These are phyloP conservation scores for Talaromyces nanjingensis DNA, from an alignment of 495 filamentous ascomycete genomes.

Conservation along the genomic window DNA sequence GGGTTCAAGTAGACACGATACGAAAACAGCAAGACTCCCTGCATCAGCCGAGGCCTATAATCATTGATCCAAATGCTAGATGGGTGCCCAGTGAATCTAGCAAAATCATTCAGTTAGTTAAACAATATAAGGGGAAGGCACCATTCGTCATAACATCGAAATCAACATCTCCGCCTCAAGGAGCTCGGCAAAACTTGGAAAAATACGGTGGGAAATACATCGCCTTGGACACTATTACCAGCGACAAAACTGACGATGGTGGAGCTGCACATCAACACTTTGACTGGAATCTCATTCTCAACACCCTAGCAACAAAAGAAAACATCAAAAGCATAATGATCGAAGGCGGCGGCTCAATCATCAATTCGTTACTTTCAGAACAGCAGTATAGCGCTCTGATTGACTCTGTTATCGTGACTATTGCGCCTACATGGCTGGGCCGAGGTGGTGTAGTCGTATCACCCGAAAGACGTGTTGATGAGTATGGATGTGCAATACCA, in stretches of 20 bases:
- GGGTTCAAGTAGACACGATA: slow-evolving; percentile 52
- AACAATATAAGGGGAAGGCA: slow-evolving; percentile 55
- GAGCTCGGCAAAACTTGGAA: slow-evolving; percentile 28
- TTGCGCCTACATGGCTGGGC: slow-evolving; percentile 81
- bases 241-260: background rate
- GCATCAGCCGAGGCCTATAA: slow-evolving; percentile 66
- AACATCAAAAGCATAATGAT: slow-evolving; percentile 76
- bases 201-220: slow-evolving; percentile 41
- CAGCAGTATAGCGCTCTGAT: slow-evolving; percentile 48
- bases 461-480: slow-evolving; percentile 41
- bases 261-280: slow-evolving; percentile 16
- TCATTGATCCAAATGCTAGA: slow-evolving; percentile 65
- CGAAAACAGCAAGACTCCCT: background rate
- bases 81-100: slow-evolving; percentile 55
- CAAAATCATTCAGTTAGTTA: slow-evolving; percentile 59
- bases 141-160: slow-evolving; percentile 57
- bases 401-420: slow-evolving; percentile 71
- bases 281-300: slow-evolving; percentile 58
- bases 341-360: slow-evolving; percentile 75
- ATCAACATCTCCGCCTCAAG: slow-evolving; percentile 18
- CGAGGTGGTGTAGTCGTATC: slow-evolving; percentile 68
- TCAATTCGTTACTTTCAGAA: slow-evolving; percentile 64
- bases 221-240: slow-evolving; percentile 18
- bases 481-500: slow-evolving; percentile 36
- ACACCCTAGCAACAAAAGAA: slow-evolving; percentile 36